These are phyloP conservation scores for Alternaria consortialis DNA, from an alignment of 2,329 filamentous ascomycete genomes.

Conservation along the genomic window DNA sequence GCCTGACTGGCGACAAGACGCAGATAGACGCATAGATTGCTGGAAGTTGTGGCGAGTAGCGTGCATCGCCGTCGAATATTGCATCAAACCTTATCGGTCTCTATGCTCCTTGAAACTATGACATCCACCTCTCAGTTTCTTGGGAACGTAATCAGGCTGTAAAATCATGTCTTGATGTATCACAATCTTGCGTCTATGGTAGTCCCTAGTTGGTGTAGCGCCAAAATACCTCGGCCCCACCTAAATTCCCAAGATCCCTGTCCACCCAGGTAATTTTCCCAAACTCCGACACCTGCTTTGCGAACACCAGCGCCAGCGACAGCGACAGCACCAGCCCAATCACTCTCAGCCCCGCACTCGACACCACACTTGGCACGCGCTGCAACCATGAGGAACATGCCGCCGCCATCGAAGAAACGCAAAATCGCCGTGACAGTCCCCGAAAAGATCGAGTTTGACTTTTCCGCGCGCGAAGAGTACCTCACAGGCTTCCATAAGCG, in stretches of 20 bases:
- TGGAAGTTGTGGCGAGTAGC: background rate
- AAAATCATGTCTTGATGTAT: background rate
- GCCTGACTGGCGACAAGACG: slow-evolving; percentile 7
- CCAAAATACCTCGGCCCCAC: slow-evolving; percentile 19
- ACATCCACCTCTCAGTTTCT: background rate
- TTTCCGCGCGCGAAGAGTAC: slow-evolving; percentile 80
- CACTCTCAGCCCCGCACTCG: background rate
- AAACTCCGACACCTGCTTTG: slow-evolving; percentile 17
- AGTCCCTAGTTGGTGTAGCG: background rate
- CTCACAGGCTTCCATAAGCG: slow-evolving; percentile 97
- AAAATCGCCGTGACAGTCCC: slow-evolving; percentile 57
- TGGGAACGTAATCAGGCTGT: background rate
- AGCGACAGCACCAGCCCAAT: slow-evolving; percentile 6
- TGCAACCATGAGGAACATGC: slow-evolving; percentile 17
- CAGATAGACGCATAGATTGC: slow-evolving; percentile 10
- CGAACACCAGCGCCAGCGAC: background rate
- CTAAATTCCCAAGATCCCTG: slow-evolving; percentile 27
- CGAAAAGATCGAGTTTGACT: slow-evolving; percentile 88
- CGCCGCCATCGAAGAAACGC: slow-evolving; percentile 46
- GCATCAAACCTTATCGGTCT: background rate
- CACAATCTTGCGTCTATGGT: background rate
- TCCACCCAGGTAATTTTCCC: slow-evolving; percentile 30
- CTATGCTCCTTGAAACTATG: background rate
- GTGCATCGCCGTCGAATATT: background rate
- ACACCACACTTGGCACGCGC: background rate